Conservation (phyloP, 257 asterid genomes). For the Primulina tabacum region DNA sequence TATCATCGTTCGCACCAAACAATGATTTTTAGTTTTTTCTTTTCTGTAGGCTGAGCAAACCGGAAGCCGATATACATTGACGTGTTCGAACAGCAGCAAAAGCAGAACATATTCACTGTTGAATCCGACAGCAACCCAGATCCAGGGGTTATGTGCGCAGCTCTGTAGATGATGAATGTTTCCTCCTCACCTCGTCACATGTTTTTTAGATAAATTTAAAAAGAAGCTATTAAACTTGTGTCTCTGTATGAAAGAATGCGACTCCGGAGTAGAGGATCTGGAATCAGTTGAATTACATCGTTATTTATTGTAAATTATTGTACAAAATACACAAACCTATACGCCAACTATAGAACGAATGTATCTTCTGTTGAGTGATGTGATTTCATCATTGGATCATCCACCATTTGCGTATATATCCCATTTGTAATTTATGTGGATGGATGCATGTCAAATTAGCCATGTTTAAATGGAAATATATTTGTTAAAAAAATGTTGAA, state of each 20-base stretch:
- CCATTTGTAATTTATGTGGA: no score
- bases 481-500: no score
- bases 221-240: background rate
- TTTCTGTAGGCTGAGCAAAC: constrained; percentile 64
- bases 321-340: no score
- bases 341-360: no score
- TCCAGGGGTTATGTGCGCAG: constrained; percentile 74
- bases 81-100: constrained; percentile 65
- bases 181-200: background rate
- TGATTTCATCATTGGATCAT: no score
- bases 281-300: background rate
- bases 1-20: no score
- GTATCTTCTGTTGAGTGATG: no score
- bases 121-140: constrained; percentile 49
- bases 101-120: constrained; percentile 44
- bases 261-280: background rate
- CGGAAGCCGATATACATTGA: constrained; percentile 56
- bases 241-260: background rate
- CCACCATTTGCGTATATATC: no score
- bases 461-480: no score
- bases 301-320: constrained; percentile 9
- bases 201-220: no score
- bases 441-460: no score
- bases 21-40: background rate
- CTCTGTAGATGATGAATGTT: constrained; percentile 53